phyloP scores from a whole-genome alignment of 805 yeast species.

The Jamesozyma hellenica region DNA sequence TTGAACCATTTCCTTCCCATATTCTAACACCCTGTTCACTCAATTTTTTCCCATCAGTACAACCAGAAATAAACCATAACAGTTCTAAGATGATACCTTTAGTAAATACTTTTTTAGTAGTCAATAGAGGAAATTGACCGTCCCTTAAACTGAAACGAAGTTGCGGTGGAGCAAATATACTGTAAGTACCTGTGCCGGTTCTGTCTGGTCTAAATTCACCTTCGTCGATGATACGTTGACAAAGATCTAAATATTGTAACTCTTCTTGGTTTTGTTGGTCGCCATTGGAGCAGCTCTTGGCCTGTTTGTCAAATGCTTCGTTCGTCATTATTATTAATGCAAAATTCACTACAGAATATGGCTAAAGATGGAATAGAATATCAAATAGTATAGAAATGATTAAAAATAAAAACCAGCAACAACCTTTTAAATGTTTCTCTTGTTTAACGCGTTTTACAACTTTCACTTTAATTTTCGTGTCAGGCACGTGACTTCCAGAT shows the following conservation, averaged over 20 bases:
- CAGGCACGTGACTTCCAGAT: no score
- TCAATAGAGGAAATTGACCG: conserved; percentile 73
- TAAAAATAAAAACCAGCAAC: no score
- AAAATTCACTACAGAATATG: no score
- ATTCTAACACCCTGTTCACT: conserved; percentile 84
- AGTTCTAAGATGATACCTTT: conserved; percentile 83
- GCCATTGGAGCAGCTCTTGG: no score
- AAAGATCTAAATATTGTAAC: conserved; percentile 76
- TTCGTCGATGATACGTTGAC: conserved; percentile 60
- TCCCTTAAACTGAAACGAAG: conserved; percentile 67
- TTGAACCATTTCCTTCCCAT: conserved; percentile 98
- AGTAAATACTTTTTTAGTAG: conserved; percentile 87
- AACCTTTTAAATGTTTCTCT: no score
- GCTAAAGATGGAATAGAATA: no score
- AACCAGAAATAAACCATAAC: conserved; percentile 85
- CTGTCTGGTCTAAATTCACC: conserved; percentile 93
- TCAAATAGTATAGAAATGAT: no score
- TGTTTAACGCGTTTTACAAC: no score
- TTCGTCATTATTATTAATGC: no score
- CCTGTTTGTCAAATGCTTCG: no score
- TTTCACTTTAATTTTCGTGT: no score
- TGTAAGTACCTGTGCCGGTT: conserved; percentile 92
- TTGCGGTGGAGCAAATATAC: conserved; percentile 94
- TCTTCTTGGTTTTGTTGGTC: conserved; percentile 39
- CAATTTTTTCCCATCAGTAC: conserved; percentile 75